phyloP scores from a whole-genome alignment of 2,329 filamentous ascomycete species.

The Alternaria gaisen region DNA sequence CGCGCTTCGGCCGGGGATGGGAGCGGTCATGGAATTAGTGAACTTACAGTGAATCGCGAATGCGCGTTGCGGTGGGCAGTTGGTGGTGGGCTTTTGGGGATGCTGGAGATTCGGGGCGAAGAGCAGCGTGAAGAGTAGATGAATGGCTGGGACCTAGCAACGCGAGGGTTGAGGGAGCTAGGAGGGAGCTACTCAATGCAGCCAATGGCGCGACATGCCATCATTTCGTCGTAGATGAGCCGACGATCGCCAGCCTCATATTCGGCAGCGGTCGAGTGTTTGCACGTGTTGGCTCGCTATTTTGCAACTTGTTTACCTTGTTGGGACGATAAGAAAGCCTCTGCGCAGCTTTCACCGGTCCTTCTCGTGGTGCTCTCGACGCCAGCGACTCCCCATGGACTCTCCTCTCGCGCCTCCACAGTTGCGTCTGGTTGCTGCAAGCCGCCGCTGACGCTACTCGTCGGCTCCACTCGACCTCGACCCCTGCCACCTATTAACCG shows the following conservation, averaged over 20 bases:
- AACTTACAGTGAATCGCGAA: slow-evolving; percentile 40
- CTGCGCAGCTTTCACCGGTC: slow-evolving; percentile 2
- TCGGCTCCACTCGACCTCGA: slow-evolving; percentile 22
- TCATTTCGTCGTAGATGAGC: slow-evolving; percentile 13
- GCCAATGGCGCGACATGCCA: slow-evolving; percentile 20
- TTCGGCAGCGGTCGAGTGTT: background rate
- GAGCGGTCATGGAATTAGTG: slow-evolving; percentile 17
- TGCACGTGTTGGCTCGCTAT: background rate
- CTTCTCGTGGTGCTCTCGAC: background rate
- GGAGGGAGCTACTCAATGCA: slow-evolving; percentile 15
- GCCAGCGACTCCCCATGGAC: background rate
- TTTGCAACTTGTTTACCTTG: background rate
- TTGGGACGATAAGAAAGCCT: background rate
- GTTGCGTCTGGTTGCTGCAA: slow-evolving; percentile 16
- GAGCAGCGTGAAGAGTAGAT: slow-evolving; percentile 11
- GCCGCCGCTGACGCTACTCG: slow-evolving; percentile 30
- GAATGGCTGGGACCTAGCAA: slow-evolving; percentile 20
- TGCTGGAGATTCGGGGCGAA: slow-evolving; percentile 10
- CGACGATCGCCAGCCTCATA: slow-evolving; percentile 8
- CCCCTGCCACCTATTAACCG: slow-evolving; percentile 21
- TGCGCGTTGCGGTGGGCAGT: slow-evolving; percentile 18
- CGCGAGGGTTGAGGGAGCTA: slow-evolving; percentile 18
- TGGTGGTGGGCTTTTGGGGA: slow-evolving; percentile 1
- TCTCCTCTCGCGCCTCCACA: slow-evolving; percentile 11
- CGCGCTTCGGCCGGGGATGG: slow-evolving; percentile 33